Percentiles rank a stretch among this genome's conserved stretches.
Evolutionary conservation across 2,329 filamentous ascomycete species (phyloP).

Genomic region (Ambrosiella beaveri): DNA sequence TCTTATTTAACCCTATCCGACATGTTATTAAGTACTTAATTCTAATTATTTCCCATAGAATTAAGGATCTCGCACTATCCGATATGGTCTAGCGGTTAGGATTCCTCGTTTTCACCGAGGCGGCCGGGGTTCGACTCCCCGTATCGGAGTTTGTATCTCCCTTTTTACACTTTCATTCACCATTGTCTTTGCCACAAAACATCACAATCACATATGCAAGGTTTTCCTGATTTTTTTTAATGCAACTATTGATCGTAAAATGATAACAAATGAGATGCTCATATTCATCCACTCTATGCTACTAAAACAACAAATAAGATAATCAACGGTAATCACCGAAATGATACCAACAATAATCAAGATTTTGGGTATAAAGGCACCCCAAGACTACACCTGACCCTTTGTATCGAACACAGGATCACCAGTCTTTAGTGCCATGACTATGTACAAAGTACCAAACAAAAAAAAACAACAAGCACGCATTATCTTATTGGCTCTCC

Average conservation of each 20-base stretch:
- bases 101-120: slow-evolving; percentile 14
- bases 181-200: neutral
- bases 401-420: neutral
- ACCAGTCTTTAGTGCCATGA: neutral
- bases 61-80: neutral
- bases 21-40: too few relatives aligned
- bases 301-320: neutral
- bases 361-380: neutral
- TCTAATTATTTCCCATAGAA: neutral
- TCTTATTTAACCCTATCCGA: too few relatives aligned
- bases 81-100: slow-evolving; percentile 14
- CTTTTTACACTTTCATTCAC: neutral
- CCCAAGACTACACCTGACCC: neutral
- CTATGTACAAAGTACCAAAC: neutral
- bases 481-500: neutral
- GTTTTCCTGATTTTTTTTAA: neutral
- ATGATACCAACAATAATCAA: neutral
- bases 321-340: neutral
- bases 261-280: neutral
- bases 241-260: neutral
- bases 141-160: slow-evolving; percentile 2
- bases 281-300: neutral
- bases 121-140: slow-evolving; percentile 13
- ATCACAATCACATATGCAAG: neutral
- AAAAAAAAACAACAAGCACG: neutral